A percentile compares a stretch with the other conserved stretches of the same genome.
These are phyloP conservation scores for Pleurotus djamor DNA, from an alignment of 768 basidiomycete species.

Conservation along the genomic window DNA sequence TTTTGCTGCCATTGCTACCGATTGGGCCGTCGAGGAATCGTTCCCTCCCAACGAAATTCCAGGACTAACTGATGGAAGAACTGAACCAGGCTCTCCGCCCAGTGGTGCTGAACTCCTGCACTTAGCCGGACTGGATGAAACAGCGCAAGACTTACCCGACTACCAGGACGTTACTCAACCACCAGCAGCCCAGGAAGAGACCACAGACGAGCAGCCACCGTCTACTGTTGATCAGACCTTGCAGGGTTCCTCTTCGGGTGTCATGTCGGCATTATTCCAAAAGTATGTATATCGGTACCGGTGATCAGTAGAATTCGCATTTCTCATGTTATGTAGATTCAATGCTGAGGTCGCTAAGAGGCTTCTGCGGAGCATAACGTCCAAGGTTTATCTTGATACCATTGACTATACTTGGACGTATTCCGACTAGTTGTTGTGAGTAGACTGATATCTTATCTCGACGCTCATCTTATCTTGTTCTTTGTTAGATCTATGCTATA, in stretches of 20 bases:
- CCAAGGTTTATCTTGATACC: too few relatives aligned
- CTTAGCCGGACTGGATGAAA: constrained; percentile 42
- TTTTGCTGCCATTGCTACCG: neutral
- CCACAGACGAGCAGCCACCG: constrained; percentile 6
- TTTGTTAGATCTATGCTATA: too few relatives aligned
- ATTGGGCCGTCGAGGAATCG: too few relatives aligned
- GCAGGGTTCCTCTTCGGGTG: neutral
- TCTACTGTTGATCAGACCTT: constrained; percentile 17
- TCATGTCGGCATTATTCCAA: neutral
- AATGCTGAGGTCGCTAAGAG: too few relatives aligned
- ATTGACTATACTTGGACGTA: too few relatives aligned
- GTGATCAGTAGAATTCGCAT: too few relatives aligned
- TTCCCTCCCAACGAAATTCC: neutral
- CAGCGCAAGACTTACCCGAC: constrained; percentile 43
- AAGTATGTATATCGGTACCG: neutral
- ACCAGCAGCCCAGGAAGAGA: neutral
- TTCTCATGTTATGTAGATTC: constrained; percentile 24
- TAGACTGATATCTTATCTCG: too few relatives aligned
- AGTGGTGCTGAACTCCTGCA: constrained; percentile 45
- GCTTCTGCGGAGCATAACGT: too few relatives aligned
- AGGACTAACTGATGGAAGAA: neutral
- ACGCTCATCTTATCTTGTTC: too few relatives aligned
- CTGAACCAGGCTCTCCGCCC: constrained; percentile 18
- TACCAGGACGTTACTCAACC: constrained; percentile 35
- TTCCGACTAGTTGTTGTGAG: too few relatives aligned